Evolutionary conservation across 352 stramenopile genomes (phyloP).

Genomic region (Phytophthora uliginosa): DNA sequence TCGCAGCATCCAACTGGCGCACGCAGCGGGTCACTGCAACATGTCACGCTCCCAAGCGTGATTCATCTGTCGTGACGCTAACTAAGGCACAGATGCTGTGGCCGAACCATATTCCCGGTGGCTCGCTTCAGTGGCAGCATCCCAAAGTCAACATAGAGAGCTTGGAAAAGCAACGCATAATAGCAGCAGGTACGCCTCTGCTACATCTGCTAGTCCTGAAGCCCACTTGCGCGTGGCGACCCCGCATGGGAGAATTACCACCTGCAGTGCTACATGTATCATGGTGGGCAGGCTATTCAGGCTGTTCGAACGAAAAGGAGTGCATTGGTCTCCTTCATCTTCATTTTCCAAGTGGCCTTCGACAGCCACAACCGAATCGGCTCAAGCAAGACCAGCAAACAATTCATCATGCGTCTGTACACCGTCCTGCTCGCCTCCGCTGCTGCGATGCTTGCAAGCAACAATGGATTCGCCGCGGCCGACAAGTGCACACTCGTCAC

Average conservation of each 20-base stretch:
- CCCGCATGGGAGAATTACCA: not conserved
- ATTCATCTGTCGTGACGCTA: not conserved
- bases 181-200: not conserved
- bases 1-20: no score
- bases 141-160: not conserved
- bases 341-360: constrained; percentile 11
- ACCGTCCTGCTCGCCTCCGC: constrained; percentile 7
- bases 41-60: not conserved
- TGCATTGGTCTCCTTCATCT: not conserved
- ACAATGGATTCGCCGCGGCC: not conserved
- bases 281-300: not conserved
- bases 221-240: not conserved
- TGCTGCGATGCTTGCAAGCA: constrained; percentile 1
- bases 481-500: constrained; percentile 12
- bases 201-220: constrained; percentile 1
- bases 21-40: not conserved
- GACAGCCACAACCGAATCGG: not conserved
- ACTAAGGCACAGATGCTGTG: not conserved
- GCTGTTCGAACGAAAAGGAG: constrained; percentile 1
- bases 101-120: not conserved
- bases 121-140: not conserved
- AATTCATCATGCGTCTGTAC: constrained; percentile 3
- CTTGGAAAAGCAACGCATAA: not conserved
- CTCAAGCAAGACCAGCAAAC: constrained; percentile 8
- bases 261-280: not conserved